A percentile compares a stretch with the other conserved stretches of the same genome.
phyloP scores from a whole-genome alignment of 495 filamentous ascomycete genomes.

The Melanomma pulvis-pyrius region DNA sequence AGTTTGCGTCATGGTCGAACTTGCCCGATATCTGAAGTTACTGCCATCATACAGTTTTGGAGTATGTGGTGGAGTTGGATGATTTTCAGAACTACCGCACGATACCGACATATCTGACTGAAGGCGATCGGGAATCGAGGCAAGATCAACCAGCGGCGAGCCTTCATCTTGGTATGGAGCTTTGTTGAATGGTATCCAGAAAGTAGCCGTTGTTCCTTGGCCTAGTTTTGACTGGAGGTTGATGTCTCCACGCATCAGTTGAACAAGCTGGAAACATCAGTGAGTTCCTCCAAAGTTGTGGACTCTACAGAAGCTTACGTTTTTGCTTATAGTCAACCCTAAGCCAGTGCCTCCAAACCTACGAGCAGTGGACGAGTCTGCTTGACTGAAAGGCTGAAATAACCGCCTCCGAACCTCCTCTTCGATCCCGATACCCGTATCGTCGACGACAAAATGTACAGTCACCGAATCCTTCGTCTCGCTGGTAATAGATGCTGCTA shows the following conservation, averaged over 20 bases:
- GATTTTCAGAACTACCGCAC: constrained; percentile 58
- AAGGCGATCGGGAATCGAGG: constrained; percentile 60
- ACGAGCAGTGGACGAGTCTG: constrained; percentile 74
- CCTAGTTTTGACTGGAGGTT: constrained; percentile 61
- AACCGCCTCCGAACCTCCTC: constrained; percentile 70
- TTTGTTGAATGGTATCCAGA: constrained; percentile 71
- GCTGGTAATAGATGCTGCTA: constrained; percentile 42
- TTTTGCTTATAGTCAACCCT: constrained; percentile 80
- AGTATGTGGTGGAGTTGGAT: constrained; percentile 42
- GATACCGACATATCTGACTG: constrained; percentile 66
- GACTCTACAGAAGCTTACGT: constrained; percentile 38
- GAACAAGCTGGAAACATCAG: constrained; percentile 55
- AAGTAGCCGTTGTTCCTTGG: constrained; percentile 45
- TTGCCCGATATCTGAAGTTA: constrained; percentile 30
- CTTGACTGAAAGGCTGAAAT: constrained; percentile 86
- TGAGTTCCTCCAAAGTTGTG: not conserved
- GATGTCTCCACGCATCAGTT: constrained; percentile 81
- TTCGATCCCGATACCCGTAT: constrained; percentile 84
- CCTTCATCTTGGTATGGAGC: constrained; percentile 42
- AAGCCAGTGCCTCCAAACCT: constrained; percentile 81
- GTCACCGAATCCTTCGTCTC: constrained; percentile 48
- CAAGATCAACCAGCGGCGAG: constrained; percentile 54
- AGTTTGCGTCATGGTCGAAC: constrained; percentile 27
- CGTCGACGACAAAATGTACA: constrained; percentile 66
- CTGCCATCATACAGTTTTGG: constrained; percentile 39